phyloP scores from a whole-genome alignment of 768 basidiomycete genomes.

The Agrocybe pediades region DNA sequence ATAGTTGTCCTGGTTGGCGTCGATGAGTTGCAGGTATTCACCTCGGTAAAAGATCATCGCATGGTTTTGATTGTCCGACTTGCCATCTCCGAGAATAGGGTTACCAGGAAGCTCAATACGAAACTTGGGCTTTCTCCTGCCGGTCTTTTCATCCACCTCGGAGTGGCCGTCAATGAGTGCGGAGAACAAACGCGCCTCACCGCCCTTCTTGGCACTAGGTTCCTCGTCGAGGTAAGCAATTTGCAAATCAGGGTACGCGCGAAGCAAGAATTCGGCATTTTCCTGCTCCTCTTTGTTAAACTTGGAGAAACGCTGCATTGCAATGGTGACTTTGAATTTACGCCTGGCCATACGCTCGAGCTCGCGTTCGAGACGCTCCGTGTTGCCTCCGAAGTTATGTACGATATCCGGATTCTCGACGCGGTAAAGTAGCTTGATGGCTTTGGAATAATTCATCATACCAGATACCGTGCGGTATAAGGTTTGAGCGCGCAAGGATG shows the following conservation, averaged over 20 bases:
- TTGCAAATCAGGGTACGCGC: constrained; percentile 97
- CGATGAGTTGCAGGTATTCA: constrained; percentile 98
- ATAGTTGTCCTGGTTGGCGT: constrained; percentile 99
- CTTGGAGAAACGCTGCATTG: constrained; percentile 99
- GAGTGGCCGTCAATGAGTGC: constrained; percentile 97
- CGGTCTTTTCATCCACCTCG: constrained; percentile 85
- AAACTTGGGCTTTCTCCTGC: constrained; percentile 95
- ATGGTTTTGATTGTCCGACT: constrained; percentile 99
- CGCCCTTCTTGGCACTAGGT: constrained; percentile 82
- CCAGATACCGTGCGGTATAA: constrained; percentile 98
- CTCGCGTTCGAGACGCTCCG: constrained; percentile 93
- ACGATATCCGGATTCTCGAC: constrained; percentile 99
- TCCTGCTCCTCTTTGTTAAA: constrained; percentile 99
- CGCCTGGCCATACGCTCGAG: constrained; percentile 95
- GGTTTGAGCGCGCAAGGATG: constrained; percentile 96
- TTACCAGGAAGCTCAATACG: constrained; percentile 97
- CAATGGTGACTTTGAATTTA: constrained; percentile 98
- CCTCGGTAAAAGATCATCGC: constrained; percentile 99
- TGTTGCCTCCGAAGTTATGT: constrained; percentile 94
- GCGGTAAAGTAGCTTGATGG: constrained; percentile 97
- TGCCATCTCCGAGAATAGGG: constrained; percentile 98
- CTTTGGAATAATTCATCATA: constrained; percentile 99
- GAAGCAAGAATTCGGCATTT: constrained; percentile 96
- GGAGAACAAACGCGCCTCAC: constrained; percentile 89
- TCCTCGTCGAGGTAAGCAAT: constrained; percentile 99